Base-by-base conservation (phyloP, 306 rosid genomes). In the Quercus ilex region DNA sequence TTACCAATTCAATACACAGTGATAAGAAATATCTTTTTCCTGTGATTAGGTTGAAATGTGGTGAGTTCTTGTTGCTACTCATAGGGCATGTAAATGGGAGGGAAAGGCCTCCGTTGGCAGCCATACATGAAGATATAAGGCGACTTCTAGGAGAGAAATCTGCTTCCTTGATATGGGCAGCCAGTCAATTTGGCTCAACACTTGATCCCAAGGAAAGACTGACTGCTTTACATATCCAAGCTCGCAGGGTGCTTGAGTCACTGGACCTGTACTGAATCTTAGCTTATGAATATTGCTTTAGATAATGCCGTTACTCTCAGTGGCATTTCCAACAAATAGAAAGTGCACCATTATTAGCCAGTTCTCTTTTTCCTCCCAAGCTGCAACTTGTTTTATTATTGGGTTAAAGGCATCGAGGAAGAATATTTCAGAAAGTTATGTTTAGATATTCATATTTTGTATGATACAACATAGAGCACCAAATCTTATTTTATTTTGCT, bases 161-260 rank as follows among this genome's bases (percentile, higher is more conserved):
- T 52, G 98, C 97, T 76, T 95, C 98, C 71, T 87, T 95, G 89
- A 95, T 95, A 81, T 95, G 99, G 99, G 99, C 98, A 65, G 98
- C 98, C 23, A 92, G 97, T 88, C 98, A 92, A 77, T 95, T 67
- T 67, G 99, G 92, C 28, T 91, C 99, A 1, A 92, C 96, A 11
- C 95, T 95, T 60, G 94, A 92, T 80, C 92, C 96, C 1, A 93
- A 95, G 77, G 92, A 92, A 86, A 89, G 97, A 84, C 69, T 95
- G 26, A 67, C 72, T 2, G 72, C 72, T 17, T 33, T 67, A 15
- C 72, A 67, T 14, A 67, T 67, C 26, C 72, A 67, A 84, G 99
- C 98, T 76, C 92, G 99, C 33, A 85, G 99, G 69, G 97, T 95
- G 53, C 88, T 57, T 14, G 72, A 67, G 52, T 67, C 72, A 33